Percentiles rank a stretch among this genome's conserved stretches.
phyloP scores from a whole-genome alignment of 306 rosid species.

The Vigna hirtella region DNA sequence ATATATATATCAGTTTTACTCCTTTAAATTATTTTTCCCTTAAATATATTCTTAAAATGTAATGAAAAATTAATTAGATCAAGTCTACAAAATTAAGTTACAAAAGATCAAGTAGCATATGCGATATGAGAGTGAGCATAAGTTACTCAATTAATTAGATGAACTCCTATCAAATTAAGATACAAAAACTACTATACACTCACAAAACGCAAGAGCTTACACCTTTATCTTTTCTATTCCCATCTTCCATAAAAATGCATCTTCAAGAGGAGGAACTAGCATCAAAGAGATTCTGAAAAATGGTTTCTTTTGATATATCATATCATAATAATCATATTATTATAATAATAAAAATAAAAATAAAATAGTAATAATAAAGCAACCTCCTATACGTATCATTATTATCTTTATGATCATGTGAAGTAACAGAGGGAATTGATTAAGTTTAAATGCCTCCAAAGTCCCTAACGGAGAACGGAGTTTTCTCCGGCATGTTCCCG shows the following conservation, averaged over 20 bases:
- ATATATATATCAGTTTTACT: too few relatives aligned
- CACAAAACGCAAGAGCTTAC: conserved; percentile 43
- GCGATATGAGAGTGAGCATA: too few relatives aligned
- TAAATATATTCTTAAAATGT: too few relatives aligned
- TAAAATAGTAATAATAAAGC: conserved; percentile 29
- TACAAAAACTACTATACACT: conserved; percentile 64
- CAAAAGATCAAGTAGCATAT: not conserved
- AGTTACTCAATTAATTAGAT: conserved; percentile 34
- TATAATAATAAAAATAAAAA: conserved; percentile 17
- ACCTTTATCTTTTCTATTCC: conserved; percentile 50
- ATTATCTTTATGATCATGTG: conserved; percentile 34
- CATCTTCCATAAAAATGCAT: conserved; percentile 40
- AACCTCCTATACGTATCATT: conserved; percentile 40
- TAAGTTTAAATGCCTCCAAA: conserved; percentile 68
- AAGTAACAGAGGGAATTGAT: conserved; percentile 9
- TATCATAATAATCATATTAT: conserved; percentile 32
- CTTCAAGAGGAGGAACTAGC: conserved; percentile 39
- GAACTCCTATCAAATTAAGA: conserved; percentile 45
- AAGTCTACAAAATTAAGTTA: too few relatives aligned
- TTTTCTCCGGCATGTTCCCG: conserved; percentile 80
- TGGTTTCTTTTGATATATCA: conserved; percentile 38
- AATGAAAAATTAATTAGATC: too few relatives aligned
- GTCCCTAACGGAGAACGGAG: conserved; percentile 80
- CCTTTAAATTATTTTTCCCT: too few relatives aligned
- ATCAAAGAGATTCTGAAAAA: conserved; percentile 21